Conservation (phyloP, 2,329 filamentous ascomycete species). For the Arthrobotrys megalospora region DNA sequence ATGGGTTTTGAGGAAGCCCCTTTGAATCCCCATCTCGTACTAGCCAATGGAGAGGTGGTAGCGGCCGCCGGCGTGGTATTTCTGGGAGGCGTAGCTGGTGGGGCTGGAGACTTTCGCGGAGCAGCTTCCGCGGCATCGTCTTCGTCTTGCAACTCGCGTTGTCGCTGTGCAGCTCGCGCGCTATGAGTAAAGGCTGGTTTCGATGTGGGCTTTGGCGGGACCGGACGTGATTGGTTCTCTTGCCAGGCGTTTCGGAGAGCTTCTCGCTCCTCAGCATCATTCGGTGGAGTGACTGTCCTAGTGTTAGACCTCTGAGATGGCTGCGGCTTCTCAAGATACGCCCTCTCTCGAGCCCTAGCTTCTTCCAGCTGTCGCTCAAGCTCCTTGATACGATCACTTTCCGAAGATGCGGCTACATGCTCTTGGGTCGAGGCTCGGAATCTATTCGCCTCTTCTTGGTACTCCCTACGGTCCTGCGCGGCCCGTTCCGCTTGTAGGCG, state of each 20-base stretch:
- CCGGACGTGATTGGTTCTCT: conserved; percentile 50
- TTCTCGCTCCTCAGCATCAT: conserved; percentile 45
- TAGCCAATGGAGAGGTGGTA: conserved; percentile 45
- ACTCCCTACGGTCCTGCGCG: conserved; percentile 58
- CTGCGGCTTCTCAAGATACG: conserved; percentile 29
- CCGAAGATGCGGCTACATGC: conserved; percentile 43
- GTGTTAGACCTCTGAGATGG: conserved; percentile 41
- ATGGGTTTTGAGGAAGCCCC: conserved; percentile 23
- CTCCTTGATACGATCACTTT: conserved; percentile 77
- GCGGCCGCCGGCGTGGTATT: conserved; percentile 30
- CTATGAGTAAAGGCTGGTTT: conserved; percentile 49
- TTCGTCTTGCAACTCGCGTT: conserved; percentile 59
- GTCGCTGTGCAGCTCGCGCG: conserved; percentile 52
- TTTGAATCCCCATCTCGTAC: conserved; percentile 56
- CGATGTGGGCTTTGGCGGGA: conserved; percentile 22
- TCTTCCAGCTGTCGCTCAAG: conserved; percentile 81
- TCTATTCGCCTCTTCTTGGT: conserved; percentile 32
- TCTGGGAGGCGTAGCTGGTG: conserved; percentile 52
- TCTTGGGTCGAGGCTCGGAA: conserved; percentile 35
- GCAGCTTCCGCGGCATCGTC: conserved; percentile 46
- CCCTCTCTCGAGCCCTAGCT: conserved; percentile 76
- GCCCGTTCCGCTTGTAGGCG: conserved; percentile 43
- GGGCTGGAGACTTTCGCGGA: conserved; percentile 29
- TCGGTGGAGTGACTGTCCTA: conserved; percentile 45
- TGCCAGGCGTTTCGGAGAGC: conserved; percentile 47